Base-by-base conservation (phyloP, 768 basidiomycete genomes). In the Podaxis mareebaensis region DNA sequence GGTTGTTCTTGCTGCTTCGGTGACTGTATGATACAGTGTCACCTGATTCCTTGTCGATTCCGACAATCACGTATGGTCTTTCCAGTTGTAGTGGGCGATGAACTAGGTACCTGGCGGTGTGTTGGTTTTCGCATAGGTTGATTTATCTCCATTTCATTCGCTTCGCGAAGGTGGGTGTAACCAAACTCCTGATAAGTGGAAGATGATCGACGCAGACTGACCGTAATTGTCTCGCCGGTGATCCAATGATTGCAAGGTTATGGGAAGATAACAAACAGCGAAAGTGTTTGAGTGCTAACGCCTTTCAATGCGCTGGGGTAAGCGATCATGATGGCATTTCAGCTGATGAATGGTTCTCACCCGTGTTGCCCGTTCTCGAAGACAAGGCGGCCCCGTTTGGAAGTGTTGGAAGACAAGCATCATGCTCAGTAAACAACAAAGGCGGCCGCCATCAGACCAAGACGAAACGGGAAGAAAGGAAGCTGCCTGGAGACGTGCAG, bases 321-420 rank as follows among this genome's bases (percentile, higher is more conserved):
- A 49, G 20, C 49, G 8, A 58, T 58, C 58, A 58, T 58, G 26
- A 48, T 48, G 20, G 20, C 30, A 30, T 13, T 28, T 36, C 46
- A 49, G 44, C 58, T 7, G 30, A 22, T 11, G 28, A 33, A 0
- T 33, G 33, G 8, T 33, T 36, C 30, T 36, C 15, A 40, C 44
- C 58, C 58, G 58, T 15, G 44, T 28, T 33, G 49, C 44, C 46
- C 58, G 30, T 46, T 49, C 46, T 49, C 24, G 42, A 49, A 46
- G 46, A 33, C 46, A 20, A 5, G 28, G n/a, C 28, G 44, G 24
- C 44, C 46, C 33, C 58, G 44, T 58, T 58, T 58, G n/a, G 58
- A 46, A 36, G 49, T 51, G 24, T 51, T 48, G 24, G 56, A 8
- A 58, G 15, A 44, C 56, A 48, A 30, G n/a, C 42, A 46, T 28